Conservation (phyloP, 768 basidiomycete genomes). For the Kwoniella europaea region DNA sequence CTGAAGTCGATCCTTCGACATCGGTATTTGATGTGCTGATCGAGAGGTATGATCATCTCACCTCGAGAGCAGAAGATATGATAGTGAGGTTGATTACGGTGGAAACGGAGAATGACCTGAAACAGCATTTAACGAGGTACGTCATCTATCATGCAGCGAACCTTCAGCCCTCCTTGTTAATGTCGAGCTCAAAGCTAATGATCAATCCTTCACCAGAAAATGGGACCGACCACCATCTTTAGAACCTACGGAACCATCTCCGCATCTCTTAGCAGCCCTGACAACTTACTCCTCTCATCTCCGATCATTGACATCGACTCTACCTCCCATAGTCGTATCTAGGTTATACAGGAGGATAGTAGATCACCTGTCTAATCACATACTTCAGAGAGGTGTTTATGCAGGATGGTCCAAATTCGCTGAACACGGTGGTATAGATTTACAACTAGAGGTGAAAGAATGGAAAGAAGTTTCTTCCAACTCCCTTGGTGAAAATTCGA, state of each 20-base stretch:
- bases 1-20: constrained; percentile 48
- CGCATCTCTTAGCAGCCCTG: constrained; percentile 75
- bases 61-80: constrained; percentile 81
- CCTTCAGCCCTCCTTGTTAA: neutral
- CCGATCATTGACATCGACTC: constrained; percentile 67
- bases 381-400: constrained; percentile 82
- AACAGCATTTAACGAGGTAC: constrained; percentile 69
- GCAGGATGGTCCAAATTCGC: constrained; percentile 70
- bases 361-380: constrained; percentile 72
- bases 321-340: constrained; percentile 68
- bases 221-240: constrained; percentile 57
- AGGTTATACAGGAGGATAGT: constrained; percentile 76
- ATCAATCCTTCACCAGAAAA: constrained; percentile 44
- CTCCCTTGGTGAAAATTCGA: constrained; percentile 65
- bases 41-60: constrained; percentile 67
- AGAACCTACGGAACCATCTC: constrained; percentile 63
- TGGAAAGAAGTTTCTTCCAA: constrained; percentile 80
- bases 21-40: constrained; percentile 82
- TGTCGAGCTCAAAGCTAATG: neutral
- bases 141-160: constrained; percentile 57
- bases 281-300: constrained; percentile 82
- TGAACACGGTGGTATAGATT: constrained; percentile 66
- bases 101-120: constrained; percentile 79
- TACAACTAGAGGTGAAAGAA: constrained; percentile 74
- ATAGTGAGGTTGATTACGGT: constrained; percentile 78